Evolutionary conservation across 2,329 filamentous ascomycete genomes (phyloP), one percentile per base, ranked within the genome.

Genomic region (Alternaria sp.): DNA sequence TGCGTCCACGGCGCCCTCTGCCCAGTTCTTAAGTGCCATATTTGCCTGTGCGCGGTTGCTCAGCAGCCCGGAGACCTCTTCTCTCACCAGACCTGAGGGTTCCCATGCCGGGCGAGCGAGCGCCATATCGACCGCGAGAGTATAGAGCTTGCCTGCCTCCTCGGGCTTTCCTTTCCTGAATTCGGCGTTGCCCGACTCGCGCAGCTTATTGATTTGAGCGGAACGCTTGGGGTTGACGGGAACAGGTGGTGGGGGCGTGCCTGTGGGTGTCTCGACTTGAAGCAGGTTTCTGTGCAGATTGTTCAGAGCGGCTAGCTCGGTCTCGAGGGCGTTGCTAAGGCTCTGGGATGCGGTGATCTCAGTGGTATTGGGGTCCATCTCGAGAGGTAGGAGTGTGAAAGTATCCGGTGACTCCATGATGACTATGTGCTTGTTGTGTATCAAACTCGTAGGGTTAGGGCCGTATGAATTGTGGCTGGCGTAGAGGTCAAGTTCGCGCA

Each of bases 221-320:
- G 87, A 89, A 74, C 94, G 92, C 82, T 97, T 97, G 52, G 93
- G 94, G 84, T 97, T 96, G 63, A 97, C 90, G 61, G 94, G 94
- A 42, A 96, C 86, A 0, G 95, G 95, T 0, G 94, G 91, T 5
- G 94, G 93, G 0, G 94, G 94, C 20, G 93, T 85, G 58, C 81
- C 80, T 60, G 87, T 85, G 6, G 90, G 87, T 0, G 82, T 81
- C 46, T 87, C 85, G 68, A 93, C 86, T 56, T 80, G 80, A 70
- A 95, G 83, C 62, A 98, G 87, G 43, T 86, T 79, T 68, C 88
- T 88, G 87, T 96, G 92, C 51, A 97, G 87, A 51, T 80, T 75
- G 84, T 97, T 97, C 62, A 98, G 88, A 42, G 88, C 83, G 34
- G 85, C 81, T 68, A 97, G 88, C 64, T 84, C 81, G 59, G 72